phyloP scores from a whole-genome alignment of 495 filamentous ascomycete genomes.

The Xylaria bambusicola region DNA sequence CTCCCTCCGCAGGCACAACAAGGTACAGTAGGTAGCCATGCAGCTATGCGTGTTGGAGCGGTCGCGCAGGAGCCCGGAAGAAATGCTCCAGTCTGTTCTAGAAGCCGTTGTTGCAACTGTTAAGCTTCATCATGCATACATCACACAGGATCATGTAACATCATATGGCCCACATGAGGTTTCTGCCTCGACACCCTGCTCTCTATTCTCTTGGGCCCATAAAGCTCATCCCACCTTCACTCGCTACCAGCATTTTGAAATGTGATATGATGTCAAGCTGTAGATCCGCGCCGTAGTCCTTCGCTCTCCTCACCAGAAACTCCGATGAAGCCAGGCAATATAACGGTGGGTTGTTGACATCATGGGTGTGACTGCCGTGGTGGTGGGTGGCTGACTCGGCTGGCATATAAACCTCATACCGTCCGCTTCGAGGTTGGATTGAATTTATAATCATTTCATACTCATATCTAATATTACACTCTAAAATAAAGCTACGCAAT shows the following conservation, averaged over 20 bases:
- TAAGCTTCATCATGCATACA: conserved; percentile 11
- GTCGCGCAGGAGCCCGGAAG: not conserved
- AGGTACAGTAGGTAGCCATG: no score
- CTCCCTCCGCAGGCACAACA: no score
- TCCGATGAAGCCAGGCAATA: not conserved
- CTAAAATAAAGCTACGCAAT: not conserved
- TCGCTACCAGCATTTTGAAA: not conserved
- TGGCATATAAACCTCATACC: conserved; percentile 1
- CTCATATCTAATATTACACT: not conserved
- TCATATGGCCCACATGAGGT: not conserved
- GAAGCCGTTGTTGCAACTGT: not conserved
- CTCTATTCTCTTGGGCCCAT: not conserved
- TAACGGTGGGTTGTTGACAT: conserved; percentile 9
- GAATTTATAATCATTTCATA: no score
- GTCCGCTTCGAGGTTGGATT: not conserved
- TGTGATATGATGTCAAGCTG: conserved; percentile 5
- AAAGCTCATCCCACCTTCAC: not conserved
- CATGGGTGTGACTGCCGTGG: not conserved
- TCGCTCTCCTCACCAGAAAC: no score
- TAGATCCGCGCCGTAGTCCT: not conserved
- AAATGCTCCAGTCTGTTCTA: not conserved
- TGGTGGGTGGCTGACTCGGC: not conserved
- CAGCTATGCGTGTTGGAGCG: no score
- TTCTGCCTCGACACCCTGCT: not conserved
- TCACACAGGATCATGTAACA: not conserved